Evolutionary conservation across 2,329 filamentous ascomycete species (phyloP).

Genomic region (Cladosporium oxysporum): DNA sequence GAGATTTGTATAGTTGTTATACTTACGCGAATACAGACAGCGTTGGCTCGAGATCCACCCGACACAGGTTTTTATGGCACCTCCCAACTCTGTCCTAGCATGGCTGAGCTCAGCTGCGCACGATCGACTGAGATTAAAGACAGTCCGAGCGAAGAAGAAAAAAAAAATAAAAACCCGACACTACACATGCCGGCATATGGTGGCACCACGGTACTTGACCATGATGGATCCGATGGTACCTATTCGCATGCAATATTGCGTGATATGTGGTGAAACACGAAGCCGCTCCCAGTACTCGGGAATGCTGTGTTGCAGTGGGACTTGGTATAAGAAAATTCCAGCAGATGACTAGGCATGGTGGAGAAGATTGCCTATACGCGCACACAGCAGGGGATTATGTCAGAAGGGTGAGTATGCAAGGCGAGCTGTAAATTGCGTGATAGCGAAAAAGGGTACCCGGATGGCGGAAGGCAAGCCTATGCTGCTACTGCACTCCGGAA

Average conservation of each 20-base stretch:
- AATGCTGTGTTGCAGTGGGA: background rate
- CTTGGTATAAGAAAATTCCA: background rate
- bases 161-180: background rate
- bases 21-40: background rate
- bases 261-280: background rate
- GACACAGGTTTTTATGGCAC: background rate
- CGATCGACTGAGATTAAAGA: background rate
- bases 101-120: background rate
- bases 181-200: background rate
- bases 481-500: background rate
- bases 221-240: slow-evolving; percentile 2
- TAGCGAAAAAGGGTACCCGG: background rate
- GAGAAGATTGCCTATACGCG: background rate
- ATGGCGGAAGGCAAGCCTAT: slow-evolving; percentile 2
- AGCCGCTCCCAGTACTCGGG: background rate
- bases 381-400: background rate
- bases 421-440: slow-evolving; percentile 3
- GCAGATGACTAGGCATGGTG: background rate
- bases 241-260: background rate
- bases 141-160: background rate
- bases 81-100: background rate
- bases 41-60: background rate
- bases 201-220: background rate
- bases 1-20: background rate
- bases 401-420: background rate